Conservation (phyloP, 805 yeast species). For the Ogataea kodamae region DNA sequence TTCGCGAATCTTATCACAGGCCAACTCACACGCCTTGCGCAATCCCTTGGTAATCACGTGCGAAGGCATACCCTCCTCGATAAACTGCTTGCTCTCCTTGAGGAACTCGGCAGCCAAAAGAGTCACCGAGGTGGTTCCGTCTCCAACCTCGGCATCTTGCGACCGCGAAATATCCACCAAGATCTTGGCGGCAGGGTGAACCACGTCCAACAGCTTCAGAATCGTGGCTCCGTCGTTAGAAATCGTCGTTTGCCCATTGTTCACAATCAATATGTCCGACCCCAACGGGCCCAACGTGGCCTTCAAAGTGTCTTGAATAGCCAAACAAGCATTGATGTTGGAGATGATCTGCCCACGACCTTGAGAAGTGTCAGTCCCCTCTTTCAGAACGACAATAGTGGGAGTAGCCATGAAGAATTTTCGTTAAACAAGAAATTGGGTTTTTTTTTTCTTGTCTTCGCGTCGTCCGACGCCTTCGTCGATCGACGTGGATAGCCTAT, state of each 20-base stretch:
- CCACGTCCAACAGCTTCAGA: slow-evolving; percentile 84
- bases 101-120: slow-evolving; percentile 91
- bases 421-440: slow-evolving; percentile 25
- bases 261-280: slow-evolving; percentile 88
- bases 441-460: no score
- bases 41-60: slow-evolving; percentile 86
- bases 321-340: slow-evolving; percentile 94
- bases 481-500: slow-evolving; percentile 11
- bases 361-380: slow-evolving; percentile 96
- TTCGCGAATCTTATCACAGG: slow-evolving; percentile 69
- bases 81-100: slow-evolving; percentile 84
- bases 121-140: slow-evolving; percentile 96
- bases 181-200: slow-evolving; percentile 97
- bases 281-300: slow-evolving; percentile 98
- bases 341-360: slow-evolving; percentile 95
- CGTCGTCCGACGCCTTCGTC: slow-evolving; percentile 6
- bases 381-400: slow-evolving; percentile 95
- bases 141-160: slow-evolving; percentile 98
- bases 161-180: slow-evolving; percentile 92
- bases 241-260: slow-evolving; percentile 84
- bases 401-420: slow-evolving; percentile 74
- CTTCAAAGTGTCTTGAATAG: slow-evolving; percentile 91
- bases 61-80: slow-evolving; percentile 94
- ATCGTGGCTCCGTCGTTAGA: slow-evolving; percentile 99
- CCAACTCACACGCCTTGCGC: slow-evolving; percentile 75